phyloP scores from a whole-genome alignment of 768 basidiomycete species.

The Suillus alpinus region DNA sequence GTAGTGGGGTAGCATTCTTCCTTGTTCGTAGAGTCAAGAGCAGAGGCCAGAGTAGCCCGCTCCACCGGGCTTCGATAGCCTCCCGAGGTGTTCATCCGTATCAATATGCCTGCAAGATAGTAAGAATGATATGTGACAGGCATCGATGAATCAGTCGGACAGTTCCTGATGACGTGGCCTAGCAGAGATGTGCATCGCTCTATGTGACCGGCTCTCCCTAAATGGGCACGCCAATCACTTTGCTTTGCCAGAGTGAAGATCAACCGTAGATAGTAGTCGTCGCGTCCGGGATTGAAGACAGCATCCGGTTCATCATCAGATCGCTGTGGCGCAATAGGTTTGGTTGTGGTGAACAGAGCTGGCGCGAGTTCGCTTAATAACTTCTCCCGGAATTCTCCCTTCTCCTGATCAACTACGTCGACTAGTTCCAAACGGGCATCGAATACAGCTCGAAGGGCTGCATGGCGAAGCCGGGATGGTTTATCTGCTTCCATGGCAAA shows the following conservation, averaged over 20 bases:
- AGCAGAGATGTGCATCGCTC: neutral
- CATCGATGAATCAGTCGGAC: neutral
- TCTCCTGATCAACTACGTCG: neutral
- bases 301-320: neutral
- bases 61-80: neutral
- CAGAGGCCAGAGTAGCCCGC: neutral
- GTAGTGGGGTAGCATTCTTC: neutral
- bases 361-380: neutral
- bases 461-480: slow-evolving; percentile 2
- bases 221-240: neutral
- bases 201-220: neutral
- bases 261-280: neutral
- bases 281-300: neutral
- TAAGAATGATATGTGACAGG: neutral
- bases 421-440: neutral
- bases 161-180: neutral
- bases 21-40: neutral
- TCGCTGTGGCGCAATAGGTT: neutral
- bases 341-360: neutral
- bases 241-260: neutral
- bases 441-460: slow-evolving; percentile 5
- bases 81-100: neutral
- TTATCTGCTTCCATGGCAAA: slow-evolving; percentile 3
- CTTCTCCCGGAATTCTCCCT: neutral
- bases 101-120: neutral